These are phyloP conservation scores for Schwanniomyces yamadae DNA, from an alignment of 805 yeast species.

Conservation along the genomic window DNA sequence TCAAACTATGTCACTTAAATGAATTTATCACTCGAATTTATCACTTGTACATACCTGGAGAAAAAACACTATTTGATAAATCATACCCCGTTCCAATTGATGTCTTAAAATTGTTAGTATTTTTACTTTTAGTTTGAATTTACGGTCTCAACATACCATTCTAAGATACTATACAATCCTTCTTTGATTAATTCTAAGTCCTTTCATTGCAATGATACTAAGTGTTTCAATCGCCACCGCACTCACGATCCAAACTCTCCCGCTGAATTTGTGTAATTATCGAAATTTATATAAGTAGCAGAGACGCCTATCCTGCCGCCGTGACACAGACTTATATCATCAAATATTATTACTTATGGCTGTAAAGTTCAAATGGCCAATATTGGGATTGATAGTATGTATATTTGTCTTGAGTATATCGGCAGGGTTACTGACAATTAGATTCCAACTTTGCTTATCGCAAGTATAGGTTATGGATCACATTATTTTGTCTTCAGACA, in stretches of 20 bases:
- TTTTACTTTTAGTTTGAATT: background rate
- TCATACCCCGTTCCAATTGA: slow-evolving; percentile 99
- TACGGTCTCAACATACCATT: slow-evolving; percentile 7
- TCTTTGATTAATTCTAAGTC: background rate
- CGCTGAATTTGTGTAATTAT: slow-evolving; percentile 9
- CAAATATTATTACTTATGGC: slow-evolving; percentile 23
- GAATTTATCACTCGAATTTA: background rate
- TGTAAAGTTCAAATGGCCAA: slow-evolving; percentile 44
- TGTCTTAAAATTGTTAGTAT: slow-evolving; percentile 43
- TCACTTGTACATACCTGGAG: slow-evolving; percentile 53
- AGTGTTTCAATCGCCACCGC: slow-evolving; percentile 12
- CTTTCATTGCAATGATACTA: background rate
- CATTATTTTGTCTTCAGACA: slow-evolving; percentile 55
- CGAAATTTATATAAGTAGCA: background rate
- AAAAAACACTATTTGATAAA: slow-evolving; percentile 92
- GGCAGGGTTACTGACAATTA: slow-evolving; percentile 22
- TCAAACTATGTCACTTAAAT: background rate
- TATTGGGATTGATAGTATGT: slow-evolving; percentile 46
- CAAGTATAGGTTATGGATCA: slow-evolving; percentile 59
- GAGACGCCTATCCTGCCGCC: too few relatives aligned
- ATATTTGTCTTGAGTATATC: background rate
- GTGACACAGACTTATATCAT: too few relatives aligned
- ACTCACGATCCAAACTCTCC: slow-evolving; percentile 1
- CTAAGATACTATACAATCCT: background rate
- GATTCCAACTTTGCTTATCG: slow-evolving; percentile 67